phyloP scores from a whole-genome alignment of 305 asterid genomes.

The Rubia peregrina region DNA sequence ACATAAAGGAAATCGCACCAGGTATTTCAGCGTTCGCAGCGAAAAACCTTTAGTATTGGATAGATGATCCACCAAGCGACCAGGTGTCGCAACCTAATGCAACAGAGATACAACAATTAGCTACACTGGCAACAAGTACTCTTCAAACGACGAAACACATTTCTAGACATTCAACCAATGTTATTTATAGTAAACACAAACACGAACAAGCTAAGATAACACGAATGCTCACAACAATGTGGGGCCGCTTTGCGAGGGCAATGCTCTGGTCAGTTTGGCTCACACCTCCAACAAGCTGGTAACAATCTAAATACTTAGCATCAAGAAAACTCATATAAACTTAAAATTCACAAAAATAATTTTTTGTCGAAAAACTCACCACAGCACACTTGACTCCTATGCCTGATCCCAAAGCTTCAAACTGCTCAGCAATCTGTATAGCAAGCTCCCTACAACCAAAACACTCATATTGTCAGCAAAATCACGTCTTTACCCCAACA shows the following conservation, averaged over 20 bases:
- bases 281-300: conserved; percentile 90
- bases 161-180: background rate
- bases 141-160: background rate
- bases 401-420: conserved; percentile 78
- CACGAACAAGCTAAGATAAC: background rate
- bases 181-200: background rate
- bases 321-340: background rate
- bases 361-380: conserved; percentile 20
- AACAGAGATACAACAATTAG: background rate
- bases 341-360: background rate
- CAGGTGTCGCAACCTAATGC: conserved; percentile 92
- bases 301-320: conserved; percentile 15
- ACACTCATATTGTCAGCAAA: background rate
- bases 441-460: conserved; percentile 56
- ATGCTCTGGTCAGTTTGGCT: conserved; percentile 69
- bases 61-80: conserved; percentile 88
- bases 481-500: background rate
- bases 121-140: background rate
- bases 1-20: conserved; percentile 43
- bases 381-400: conserved; percentile 71
- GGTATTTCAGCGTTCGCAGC: conserved; percentile 54
- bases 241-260: conserved; percentile 76
- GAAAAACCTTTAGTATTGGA: conserved; percentile 90
- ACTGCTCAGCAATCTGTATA: conserved; percentile 76
- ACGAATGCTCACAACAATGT: conserved; percentile 57